Base-by-base conservation (phyloP, 257 asterid species). In the Nicotiana attenuata region DNA sequence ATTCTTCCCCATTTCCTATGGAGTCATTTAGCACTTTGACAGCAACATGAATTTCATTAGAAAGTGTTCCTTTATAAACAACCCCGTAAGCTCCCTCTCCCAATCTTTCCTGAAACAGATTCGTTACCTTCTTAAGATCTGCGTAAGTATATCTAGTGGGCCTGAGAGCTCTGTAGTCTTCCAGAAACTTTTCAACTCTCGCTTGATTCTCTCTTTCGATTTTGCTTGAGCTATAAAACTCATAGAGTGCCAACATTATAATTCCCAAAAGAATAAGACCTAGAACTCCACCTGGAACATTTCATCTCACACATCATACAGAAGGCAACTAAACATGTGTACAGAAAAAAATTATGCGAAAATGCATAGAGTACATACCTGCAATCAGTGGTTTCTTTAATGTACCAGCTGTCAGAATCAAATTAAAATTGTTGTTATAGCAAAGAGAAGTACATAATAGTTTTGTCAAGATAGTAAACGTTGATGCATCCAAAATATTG, bases 61-160 rank as follows among this genome's bases (percentile, higher is more conserved):
- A 79, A 14, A 88, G 29, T 80, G 87, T 83, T 1, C 90, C 90
- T 33, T 87, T 85, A 86, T 82, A 88, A 10, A 87, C 91, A 0
- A 65, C 56, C 38, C 93, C 92, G 15, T 79, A 90, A 13, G 87
- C 91, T 79, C 93, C 91, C 81, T 87, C 90, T 69, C 77, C 90
- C 28, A 90, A 7, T 69, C 63, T 85, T 14, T 90, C 88, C 26
- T 83, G 83, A 33, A 85, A 81, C 16, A 7, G 76, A 31, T 82
- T 80, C 0, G 91, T 88, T 84, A 90, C 90, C 82, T 73, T 88
- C 65, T 76, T 86, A 53, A 91, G 82, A 50, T 86, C 89, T 3
- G 91, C 63, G 75, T 86, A 88, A 47, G 90, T 65, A 83, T 86
- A 89, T 77, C 91, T 84, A 1, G 87, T 80, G 14, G 95, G 90